Evolutionary conservation across 2,329 filamentous ascomycete species (phyloP).

Genomic region (Rachicladosporium sp.): DNA sequence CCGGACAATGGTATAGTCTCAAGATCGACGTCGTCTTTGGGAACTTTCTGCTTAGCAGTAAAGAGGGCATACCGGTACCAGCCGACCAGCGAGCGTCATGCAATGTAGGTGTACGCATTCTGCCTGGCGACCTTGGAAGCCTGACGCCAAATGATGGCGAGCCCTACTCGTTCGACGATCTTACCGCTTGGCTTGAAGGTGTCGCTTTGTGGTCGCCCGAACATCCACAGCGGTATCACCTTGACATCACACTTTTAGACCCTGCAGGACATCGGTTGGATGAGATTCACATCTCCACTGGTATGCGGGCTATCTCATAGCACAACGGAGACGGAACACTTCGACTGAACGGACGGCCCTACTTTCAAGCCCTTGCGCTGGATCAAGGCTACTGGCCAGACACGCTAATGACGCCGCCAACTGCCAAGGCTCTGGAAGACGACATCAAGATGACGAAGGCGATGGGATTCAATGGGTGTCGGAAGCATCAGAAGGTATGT

Average conservation of each 20-base stretch:
- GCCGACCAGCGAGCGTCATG: constrained; percentile 33
- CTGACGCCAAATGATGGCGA: constrained; percentile 20
- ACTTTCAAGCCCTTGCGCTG: constrained; percentile 48
- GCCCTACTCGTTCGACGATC: constrained; percentile 14
- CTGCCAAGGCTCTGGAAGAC: constrained; percentile 29
- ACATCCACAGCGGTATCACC: constrained; percentile 43
- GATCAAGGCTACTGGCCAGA: constrained; percentile 54
- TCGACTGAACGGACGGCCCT: constrained; percentile 45
- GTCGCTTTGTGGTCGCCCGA: constrained; percentile 53
- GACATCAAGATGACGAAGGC: constrained; percentile 47
- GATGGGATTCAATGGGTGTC: constrained; percentile 53
- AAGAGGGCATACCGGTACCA: constrained; percentile 38
- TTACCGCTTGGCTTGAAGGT: constrained; percentile 38
- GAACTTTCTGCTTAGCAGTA: constrained; percentile 34
- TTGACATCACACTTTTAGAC: constrained; percentile 42
- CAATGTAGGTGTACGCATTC: constrained; percentile 22
- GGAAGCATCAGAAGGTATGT: constrained; percentile 47
- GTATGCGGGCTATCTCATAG: constrained; percentile 51
- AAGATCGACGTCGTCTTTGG: constrained; percentile 18
- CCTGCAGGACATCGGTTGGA: constrained; percentile 34
- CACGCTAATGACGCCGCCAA: constrained; percentile 48
- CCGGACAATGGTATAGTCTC: constrained; percentile 36
- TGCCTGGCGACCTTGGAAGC: constrained; percentile 27
- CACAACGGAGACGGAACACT: constrained; percentile 45
- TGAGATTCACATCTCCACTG: constrained; percentile 46